phyloP scores from a whole-genome alignment of 1,284 basidiomycete species.

The Chalciporus sp. region DNA sequence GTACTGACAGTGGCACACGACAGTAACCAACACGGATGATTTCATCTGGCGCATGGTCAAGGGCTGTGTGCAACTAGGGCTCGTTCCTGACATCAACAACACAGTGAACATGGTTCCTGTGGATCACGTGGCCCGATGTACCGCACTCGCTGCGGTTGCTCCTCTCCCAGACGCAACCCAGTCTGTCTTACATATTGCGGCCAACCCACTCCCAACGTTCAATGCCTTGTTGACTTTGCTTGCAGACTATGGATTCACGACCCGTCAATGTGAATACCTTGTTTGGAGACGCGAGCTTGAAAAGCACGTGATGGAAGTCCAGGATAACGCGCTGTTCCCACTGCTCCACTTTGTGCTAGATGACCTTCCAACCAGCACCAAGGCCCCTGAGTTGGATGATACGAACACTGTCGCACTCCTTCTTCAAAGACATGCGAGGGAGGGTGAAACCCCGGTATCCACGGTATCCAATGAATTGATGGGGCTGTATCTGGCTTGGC shows the following conservation, averaged over 20 bases:
- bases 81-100: constrained; percentile 98
- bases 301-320: constrained; percentile 89
- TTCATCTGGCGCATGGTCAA: constrained; percentile 99
- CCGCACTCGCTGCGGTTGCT: constrained; percentile 68
- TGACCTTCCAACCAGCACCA: constrained; percentile 95
- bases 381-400: constrained; percentile 92
- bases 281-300: constrained; percentile 92
- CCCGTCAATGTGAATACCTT: constrained; percentile 85
- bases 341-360: constrained; percentile 96
- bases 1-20: constrained; percentile 10
- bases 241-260: constrained; percentile 79
- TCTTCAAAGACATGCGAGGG: constrained; percentile 48
- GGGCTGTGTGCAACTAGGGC: constrained; percentile 94
- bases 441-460: constrained; percentile 38
- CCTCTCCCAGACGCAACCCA: constrained; percentile 54
- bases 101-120: constrained; percentile 98
- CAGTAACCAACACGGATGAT: constrained; percentile 98
- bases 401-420: constrained; percentile 72
- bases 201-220: constrained; percentile 87
- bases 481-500: constrained; percentile 94
- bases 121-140: constrained; percentile 91
- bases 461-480: constrained; percentile 82
- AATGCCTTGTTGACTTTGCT: constrained; percentile 86
- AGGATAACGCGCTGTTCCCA: constrained; percentile 98
- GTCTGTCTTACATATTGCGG: constrained; percentile 87